These are phyloP conservation scores for Schwanniomyces polymorphus DNA, from an alignment of 805 yeast species.

Conservation along the genomic window DNA sequence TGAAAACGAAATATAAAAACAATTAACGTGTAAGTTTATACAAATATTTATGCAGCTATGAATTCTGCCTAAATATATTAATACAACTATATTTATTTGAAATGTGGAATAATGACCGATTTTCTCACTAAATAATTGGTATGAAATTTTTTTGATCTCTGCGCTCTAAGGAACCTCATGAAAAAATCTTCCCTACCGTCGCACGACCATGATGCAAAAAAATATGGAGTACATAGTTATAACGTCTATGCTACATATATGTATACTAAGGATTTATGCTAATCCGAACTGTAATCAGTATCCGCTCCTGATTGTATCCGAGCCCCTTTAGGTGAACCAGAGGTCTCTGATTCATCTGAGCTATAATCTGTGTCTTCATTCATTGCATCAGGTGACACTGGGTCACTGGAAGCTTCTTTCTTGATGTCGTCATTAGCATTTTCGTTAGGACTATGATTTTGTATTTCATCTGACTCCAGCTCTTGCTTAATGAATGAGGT, in stretches of 20 bases:
- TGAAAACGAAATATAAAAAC: conserved; percentile 1
- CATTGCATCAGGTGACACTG: neutral
- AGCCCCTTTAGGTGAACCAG: neutral
- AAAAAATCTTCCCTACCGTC: neutral
- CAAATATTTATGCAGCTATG: neutral
- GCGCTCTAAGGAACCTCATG: neutral
- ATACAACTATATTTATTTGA: neutral
- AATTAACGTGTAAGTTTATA: neutral
- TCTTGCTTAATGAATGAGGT: too few species aligned
- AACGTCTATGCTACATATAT: neutral
- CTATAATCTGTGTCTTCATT: neutral
- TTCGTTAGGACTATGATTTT: neutral
- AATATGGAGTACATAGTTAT: neutral
- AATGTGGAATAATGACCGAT: neutral
- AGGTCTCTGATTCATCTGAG: neutral
- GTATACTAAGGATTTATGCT: neutral
- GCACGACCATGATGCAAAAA: conserved; percentile 1
- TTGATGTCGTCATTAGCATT: neutral
- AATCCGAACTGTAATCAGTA: conserved; percentile 10
- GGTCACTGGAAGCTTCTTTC: neutral
- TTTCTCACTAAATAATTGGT: neutral
- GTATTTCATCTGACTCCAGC: neutral
- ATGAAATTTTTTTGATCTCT: conserved; percentile 2
- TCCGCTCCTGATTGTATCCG: conserved; percentile 5
- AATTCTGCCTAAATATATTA: neutral